Evolutionary conservation across 352 stramenopile genomes (phyloP).

Genomic region (Phytophthora pisi): DNA sequence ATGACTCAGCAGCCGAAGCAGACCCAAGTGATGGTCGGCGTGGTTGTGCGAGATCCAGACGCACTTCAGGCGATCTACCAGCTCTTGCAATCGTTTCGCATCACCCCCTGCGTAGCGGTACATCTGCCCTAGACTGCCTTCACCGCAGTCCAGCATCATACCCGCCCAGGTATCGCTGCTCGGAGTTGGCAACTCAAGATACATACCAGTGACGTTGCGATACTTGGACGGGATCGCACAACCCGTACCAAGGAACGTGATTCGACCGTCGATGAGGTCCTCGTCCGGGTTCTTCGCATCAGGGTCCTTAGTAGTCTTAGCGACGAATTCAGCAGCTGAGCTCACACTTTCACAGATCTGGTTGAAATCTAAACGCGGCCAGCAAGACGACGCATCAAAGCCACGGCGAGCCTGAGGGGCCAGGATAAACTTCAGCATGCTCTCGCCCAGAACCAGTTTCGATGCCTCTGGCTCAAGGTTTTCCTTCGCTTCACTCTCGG

Average conservation of each 20-base stretch:
- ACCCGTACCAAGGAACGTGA: conserved; percentile 97
- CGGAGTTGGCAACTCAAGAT: conserved; percentile 66
- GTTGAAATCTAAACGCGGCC: conserved; percentile 51
- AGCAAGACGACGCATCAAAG: conserved; percentile 64
- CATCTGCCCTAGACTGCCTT: conserved; percentile 96
- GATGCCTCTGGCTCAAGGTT: conserved; percentile 18
- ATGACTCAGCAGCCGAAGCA: conserved; percentile 90
- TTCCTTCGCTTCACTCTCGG: not conserved
- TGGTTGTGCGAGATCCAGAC: conserved; percentile 98
- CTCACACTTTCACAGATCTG: conserved; percentile 46
- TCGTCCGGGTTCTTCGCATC: conserved; percentile 14
- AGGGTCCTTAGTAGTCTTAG: not conserved
- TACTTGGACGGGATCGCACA: conserved; percentile 98
- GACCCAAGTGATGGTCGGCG: conserved; percentile 96
- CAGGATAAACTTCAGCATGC: conserved; percentile 76
- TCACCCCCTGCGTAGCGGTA: conserved; percentile 64
- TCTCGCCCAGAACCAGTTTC: conserved; percentile 59
- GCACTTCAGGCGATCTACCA: conserved; percentile 83
- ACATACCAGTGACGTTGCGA: conserved; percentile 97
- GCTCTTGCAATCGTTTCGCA: conserved; percentile 42
- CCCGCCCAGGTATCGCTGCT: conserved; percentile 33
- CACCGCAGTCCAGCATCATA: conserved; percentile 96
- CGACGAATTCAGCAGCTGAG: conserved; percentile 8
- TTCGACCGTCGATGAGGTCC: conserved; percentile 46
- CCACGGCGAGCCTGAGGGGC: conserved; percentile 62